A percentile compares a stretch with the other conserved stretches of the same genome.
phyloP scores from a whole-genome alignment of 177 flowering plant species.

The Vitis hybrid region DNA sequence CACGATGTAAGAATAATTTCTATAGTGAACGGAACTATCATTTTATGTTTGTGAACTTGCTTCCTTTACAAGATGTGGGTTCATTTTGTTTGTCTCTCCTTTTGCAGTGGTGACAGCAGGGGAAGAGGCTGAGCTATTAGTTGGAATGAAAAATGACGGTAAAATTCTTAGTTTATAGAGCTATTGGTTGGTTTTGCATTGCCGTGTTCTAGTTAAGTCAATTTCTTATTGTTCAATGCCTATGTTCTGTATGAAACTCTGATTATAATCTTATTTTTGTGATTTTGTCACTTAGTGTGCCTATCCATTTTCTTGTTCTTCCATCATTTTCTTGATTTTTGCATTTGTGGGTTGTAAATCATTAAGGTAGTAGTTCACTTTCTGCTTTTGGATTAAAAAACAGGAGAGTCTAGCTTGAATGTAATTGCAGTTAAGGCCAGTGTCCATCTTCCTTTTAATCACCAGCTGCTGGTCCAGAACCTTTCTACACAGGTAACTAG shows the following conservation, averaged over 20 bases:
- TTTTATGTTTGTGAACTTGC: not conserved
- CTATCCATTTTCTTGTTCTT: not conserved
- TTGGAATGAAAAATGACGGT: constrained; percentile 86
- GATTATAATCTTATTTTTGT: not conserved
- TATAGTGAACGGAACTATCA: not conserved
- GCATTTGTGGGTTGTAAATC: not conserved
- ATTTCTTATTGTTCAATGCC: not conserved
- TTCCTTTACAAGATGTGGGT: not conserved
- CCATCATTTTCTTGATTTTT: not conserved
- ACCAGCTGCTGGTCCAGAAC: constrained; percentile 69
- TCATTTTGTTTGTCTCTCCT: constrained; percentile 8
- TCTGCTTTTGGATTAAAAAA: constrained; percentile 11
- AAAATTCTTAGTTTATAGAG: constrained; percentile 4
- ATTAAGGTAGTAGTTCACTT: constrained; percentile 1
- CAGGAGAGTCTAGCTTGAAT: constrained; percentile 70
- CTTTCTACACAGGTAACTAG: constrained; percentile 72
- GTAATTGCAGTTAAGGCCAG: constrained; percentile 78
- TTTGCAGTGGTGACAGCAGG: constrained; percentile 74
- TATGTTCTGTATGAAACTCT: not conserved
- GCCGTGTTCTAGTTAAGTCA: not conserved
- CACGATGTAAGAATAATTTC: constrained; percentile 42
- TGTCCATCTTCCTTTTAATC: constrained; percentile 86
- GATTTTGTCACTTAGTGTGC: not conserved
- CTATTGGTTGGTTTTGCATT: not conserved
- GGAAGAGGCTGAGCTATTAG: constrained; percentile 75